Conservation (phyloP, 371 early-diverging fungal species). For the Haplosporangium sp. region DNA sequence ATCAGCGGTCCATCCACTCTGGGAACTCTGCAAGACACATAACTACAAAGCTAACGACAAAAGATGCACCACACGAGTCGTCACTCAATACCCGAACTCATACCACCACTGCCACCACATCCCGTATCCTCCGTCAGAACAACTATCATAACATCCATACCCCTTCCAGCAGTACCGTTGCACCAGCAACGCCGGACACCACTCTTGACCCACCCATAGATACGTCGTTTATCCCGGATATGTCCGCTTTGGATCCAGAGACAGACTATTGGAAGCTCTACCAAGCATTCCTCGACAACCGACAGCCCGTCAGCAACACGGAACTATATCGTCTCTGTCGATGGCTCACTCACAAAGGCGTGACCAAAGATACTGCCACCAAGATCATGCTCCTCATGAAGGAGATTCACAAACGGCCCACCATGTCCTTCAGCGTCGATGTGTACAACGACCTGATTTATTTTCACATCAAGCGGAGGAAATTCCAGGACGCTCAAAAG, state of each 20-base stretch:
- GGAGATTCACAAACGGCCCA: constrained; percentile 6
- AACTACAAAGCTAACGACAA: not conserved
- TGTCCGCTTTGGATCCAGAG: constrained; percentile 9
- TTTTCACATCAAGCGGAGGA: constrained; percentile 24
- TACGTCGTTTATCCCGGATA: constrained; percentile 18
- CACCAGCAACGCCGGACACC: no score
- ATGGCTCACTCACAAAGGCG: constrained; percentile 28
- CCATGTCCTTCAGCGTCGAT: constrained; percentile 3
- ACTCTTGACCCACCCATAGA: not conserved
- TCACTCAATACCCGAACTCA: not conserved
- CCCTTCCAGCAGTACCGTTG: no score
- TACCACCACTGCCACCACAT: no score
- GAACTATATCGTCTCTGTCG: constrained; percentile 24
- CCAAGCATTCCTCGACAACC: constrained; percentile 24
- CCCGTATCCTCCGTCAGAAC: no score
- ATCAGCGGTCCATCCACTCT: constrained; percentile 11
- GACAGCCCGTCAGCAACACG: not conserved
- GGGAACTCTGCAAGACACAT: not conserved
- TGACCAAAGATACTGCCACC: constrained; percentile 19
- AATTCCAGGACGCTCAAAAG: constrained; percentile 23
- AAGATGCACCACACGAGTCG: no score
- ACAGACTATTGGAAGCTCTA: constrained; percentile 41
- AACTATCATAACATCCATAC: no score
- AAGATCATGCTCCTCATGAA: constrained; percentile 14
- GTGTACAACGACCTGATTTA: constrained; percentile 32